Percentiles rank a stretch among this genome's conserved stretches.
Evolutionary conservation across 345 rosid genomes (phyloP).

Genomic region (Boechera stricta): DNA sequence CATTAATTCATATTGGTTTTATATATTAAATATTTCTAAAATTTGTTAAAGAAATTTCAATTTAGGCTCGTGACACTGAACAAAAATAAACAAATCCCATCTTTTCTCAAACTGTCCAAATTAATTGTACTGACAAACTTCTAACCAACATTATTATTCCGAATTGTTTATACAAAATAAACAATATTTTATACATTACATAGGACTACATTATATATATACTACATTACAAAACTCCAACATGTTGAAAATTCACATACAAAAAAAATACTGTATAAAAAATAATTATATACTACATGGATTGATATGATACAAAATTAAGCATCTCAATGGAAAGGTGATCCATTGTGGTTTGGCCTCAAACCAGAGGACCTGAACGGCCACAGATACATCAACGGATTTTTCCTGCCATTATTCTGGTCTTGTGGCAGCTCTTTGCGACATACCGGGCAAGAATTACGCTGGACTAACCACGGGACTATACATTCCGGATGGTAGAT

Average conservation of each 20-base stretch:
- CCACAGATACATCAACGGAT: slow-evolving; percentile 22
- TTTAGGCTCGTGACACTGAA: too few relatives aligned
- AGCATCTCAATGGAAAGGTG: slow-evolving; percentile 16
- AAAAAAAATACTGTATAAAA: neutral
- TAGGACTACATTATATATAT: too few relatives aligned
- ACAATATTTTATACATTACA: neutral
- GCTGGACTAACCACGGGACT: slow-evolving; percentile 38
- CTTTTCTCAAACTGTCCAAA: too few relatives aligned
- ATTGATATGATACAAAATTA: too few relatives aligned
- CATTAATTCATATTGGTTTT: too few relatives aligned
- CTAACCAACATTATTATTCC: neutral
- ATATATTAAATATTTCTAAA: too few relatives aligned
- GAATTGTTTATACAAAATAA: neutral
- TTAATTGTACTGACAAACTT: neutral
- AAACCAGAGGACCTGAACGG: slow-evolving; percentile 39
- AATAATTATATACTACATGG: neutral
- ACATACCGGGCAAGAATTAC: slow-evolving; percentile 42
- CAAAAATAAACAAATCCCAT: too few relatives aligned
- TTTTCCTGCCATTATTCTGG: slow-evolving; percentile 24
- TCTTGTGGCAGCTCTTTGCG: slow-evolving; percentile 40
- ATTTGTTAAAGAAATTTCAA: too few relatives aligned
- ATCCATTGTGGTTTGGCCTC: slow-evolving; percentile 20
- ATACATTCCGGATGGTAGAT: slow-evolving; percentile 42
- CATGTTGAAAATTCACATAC: neutral
- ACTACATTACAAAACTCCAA: slow-evolving; percentile 2